These are phyloP conservation scores for Tribonema minus DNA, from an alignment of 108 stramenopile genomes.

Conservation along the genomic window DNA sequence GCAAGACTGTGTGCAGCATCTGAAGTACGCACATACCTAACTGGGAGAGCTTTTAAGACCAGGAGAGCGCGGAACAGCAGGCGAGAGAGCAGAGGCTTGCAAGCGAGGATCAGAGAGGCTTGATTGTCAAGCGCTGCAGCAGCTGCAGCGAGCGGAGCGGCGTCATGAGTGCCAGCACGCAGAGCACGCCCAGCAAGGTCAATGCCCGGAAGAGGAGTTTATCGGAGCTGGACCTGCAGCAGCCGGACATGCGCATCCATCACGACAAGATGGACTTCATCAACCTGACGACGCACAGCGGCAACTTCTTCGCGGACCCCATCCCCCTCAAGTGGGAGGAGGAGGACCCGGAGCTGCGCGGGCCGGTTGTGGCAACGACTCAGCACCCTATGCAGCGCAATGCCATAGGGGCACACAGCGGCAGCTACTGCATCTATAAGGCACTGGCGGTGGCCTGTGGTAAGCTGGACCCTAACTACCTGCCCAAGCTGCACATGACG, in stretches of 20 bases:
- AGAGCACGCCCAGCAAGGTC: background rate
- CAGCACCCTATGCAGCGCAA: constrained; percentile 67
- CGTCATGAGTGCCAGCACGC: no score
- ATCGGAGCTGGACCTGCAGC: constrained; percentile 8
- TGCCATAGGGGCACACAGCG: constrained; percentile 95
- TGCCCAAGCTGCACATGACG: constrained; percentile 83
- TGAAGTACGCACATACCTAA: no score
- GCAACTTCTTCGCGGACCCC: constrained; percentile 53
- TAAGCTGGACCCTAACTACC: constrained; percentile 84
- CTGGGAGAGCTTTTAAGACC: no score
- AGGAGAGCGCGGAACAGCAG: no score
- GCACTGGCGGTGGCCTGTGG: constrained; percentile 92
- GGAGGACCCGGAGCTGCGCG: constrained; percentile 49
- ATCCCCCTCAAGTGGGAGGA: constrained; percentile 55
- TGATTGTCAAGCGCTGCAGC: background rate
- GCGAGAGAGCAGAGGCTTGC: background rate
- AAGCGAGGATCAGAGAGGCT: background rate
- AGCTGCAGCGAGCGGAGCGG: background rate
- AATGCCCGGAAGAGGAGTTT: background rate
- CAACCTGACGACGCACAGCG: constrained; percentile 52
- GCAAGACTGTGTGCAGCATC: no score
- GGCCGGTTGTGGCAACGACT: constrained; percentile 53
- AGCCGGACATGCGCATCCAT: constrained; percentile 12
- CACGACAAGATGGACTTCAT: constrained; percentile 40
- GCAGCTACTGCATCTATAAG: constrained; percentile 91